These are phyloP conservation scores for Nannochloris sp. DNA, from an alignment of 139 green algal genomes.

Conservation along the genomic window DNA sequence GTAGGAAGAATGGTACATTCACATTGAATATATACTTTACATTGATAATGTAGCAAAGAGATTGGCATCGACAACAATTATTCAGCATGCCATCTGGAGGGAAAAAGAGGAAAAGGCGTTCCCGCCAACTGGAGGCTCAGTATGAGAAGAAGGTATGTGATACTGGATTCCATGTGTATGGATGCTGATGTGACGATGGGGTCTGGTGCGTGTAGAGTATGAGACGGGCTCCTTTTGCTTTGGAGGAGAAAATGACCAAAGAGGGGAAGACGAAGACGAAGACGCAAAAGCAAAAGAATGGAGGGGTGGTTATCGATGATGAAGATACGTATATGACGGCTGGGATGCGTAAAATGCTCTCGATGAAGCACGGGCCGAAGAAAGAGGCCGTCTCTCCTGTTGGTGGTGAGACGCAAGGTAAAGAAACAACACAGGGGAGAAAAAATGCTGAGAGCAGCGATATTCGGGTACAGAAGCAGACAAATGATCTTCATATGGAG, in stretches of 20 bases:
- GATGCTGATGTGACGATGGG: too few species aligned
- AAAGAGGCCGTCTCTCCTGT: too few species aligned
- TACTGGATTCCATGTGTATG: background rate
- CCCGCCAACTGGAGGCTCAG: background rate
- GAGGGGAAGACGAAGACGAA: background rate
- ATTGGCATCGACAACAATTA: too few species aligned
- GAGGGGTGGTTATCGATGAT: background rate
- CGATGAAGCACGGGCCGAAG: background rate
- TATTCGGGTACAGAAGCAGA: too few species aligned
- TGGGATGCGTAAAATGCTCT: background rate
- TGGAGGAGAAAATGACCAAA: background rate
- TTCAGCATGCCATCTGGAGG: background rate
- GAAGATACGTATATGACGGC: background rate
- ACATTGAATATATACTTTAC: too few species aligned
- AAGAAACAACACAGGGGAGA: background rate
- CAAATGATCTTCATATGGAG: background rate
- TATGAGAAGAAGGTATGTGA: constrained; percentile 1
- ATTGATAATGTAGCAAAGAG: too few species aligned
- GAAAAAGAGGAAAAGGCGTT: background rate
- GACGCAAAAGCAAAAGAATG: background rate
- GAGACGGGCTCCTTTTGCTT: background rate
- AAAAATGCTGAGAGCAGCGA: too few species aligned
- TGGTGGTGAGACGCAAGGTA: background rate
- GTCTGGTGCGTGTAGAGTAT: background rate
- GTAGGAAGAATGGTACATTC: too few species aligned